Conservation (phyloP, 345 rosid genomes). For the Acer campestre region DNA sequence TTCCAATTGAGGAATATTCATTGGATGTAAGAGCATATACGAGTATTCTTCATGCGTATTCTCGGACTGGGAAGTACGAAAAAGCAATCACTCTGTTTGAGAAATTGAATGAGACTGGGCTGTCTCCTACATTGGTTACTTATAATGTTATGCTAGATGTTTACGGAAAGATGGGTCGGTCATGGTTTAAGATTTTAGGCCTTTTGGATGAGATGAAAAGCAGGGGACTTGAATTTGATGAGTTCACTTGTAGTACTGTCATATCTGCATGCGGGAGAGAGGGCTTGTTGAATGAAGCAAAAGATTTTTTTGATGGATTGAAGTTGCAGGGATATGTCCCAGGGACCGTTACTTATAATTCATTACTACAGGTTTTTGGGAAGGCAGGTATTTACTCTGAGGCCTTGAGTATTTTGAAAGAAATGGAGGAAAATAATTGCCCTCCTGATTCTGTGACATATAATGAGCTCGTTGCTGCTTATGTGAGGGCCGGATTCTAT, state of each 20-base stretch:
- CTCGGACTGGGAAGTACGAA: constrained; percentile 61
- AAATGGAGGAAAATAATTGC: constrained; percentile 84
- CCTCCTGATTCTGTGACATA: constrained; percentile 73
- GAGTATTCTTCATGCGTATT: constrained; percentile 64
- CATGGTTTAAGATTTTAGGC: constrained; percentile 61
- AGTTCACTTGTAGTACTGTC: constrained; percentile 91
- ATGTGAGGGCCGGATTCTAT: constrained; percentile 79
- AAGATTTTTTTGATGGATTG: constrained; percentile 65
- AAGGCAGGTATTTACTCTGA: constrained; percentile 78
- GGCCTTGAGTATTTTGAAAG: constrained; percentile 71
- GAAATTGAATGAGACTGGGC: constrained; percentile 66
- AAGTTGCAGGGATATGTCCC: constrained; percentile 72
- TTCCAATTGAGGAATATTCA: constrained; percentile 55
- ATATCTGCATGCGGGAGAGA: constrained; percentile 89
- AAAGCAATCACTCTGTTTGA: constrained; percentile 63
- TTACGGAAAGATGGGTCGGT: constrained; percentile 86
- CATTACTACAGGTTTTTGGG: constrained; percentile 74
- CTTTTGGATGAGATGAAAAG: constrained; percentile 73
- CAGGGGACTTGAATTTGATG: constrained; percentile 65
- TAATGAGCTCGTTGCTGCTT: constrained; percentile 84
- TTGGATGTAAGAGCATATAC: constrained; percentile 84
- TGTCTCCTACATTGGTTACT: constrained; percentile 80
- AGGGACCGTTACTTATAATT: constrained; percentile 79
- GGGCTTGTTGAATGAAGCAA: constrained; percentile 75
- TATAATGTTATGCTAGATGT: constrained; percentile 91